Percentiles rank a stretch among this genome's conserved stretches.
Evolutionary conservation across 2,329 filamentous ascomycete species (phyloP).

Genomic region (Fusarium subtropicale): DNA sequence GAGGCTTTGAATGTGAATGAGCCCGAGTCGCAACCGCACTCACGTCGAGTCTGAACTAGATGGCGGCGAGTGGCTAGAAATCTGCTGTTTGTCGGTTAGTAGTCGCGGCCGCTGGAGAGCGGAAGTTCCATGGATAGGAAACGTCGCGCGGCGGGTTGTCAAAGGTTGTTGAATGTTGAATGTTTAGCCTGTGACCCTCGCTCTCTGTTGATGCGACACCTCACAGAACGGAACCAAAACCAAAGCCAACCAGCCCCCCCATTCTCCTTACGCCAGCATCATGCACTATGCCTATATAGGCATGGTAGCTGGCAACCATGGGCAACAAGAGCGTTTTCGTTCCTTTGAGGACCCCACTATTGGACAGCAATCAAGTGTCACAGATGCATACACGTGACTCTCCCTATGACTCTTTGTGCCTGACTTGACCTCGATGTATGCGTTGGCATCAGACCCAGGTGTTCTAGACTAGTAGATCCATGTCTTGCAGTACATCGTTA

Average conservation of each 20-base stretch:
- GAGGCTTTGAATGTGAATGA: conserved; percentile 16
- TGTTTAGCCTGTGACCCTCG: conserved; percentile 44
- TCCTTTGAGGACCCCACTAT: conserved; percentile 36
- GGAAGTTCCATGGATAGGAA: conserved; percentile 43
- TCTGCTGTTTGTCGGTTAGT: conserved; percentile 39
- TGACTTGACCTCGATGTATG: conserved; percentile 24
- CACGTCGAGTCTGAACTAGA: conserved; percentile 37
- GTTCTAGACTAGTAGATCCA: conserved; percentile 1
- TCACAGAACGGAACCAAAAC: conserved; percentile 1
- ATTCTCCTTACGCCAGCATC: conserved; percentile 45
- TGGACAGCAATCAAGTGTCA: conserved; percentile 41
- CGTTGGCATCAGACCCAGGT: conserved; percentile 12
- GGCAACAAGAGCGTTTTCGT: conserved; percentile 47
- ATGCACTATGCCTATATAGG: conserved; percentile 40
- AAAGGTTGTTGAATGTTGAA: conserved; percentile 43
- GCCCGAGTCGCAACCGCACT: conserved; percentile 33
- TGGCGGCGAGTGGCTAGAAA: conserved; percentile 17
- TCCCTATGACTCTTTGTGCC: conserved; percentile 30
- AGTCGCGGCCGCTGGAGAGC: conserved; percentile 45
- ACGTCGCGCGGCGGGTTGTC: conserved; percentile 44
- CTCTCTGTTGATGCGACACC: conserved; percentile 50
- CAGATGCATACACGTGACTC: conserved; percentile 41
- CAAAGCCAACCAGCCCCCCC: conserved; percentile 38
- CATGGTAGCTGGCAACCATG: conserved; percentile 48
- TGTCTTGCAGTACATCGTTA: conserved; percentile 1